These are phyloP conservation scores for Vitis riparia DNA, from an alignment of 164 flowering plant genomes.

Conservation along the genomic window DNA sequence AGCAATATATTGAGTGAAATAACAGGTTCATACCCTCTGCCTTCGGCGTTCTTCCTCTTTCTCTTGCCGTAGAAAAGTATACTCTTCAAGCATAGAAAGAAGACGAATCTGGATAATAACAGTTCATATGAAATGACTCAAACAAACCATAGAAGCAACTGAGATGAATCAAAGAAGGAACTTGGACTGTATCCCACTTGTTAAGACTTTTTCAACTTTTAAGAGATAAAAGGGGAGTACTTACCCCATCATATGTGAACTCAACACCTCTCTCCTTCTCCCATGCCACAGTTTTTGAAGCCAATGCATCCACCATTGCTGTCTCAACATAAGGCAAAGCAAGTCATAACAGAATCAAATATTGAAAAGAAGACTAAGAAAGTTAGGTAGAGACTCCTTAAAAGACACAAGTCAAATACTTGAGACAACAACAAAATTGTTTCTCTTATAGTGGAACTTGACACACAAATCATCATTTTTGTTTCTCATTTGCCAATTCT, in stretches of 20 bases:
- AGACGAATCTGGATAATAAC: conserved; percentile 53
- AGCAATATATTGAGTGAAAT: too few relatives aligned
- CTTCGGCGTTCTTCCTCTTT: conserved; percentile 82
- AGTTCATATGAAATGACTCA: neutral
- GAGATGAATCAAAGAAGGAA: neutral
- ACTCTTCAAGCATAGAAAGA: conserved; percentile 86
- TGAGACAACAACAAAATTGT: too few relatives aligned
- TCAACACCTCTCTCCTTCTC: conserved; percentile 51
- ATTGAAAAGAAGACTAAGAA: neutral
- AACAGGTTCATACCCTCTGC: conserved; percentile 54
- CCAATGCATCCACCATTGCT: conserved; percentile 62
- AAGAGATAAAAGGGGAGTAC: conserved; percentile 9
- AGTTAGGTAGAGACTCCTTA: neutral
- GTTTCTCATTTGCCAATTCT: too few relatives aligned
- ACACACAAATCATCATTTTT: too few relatives aligned
- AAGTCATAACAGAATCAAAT: neutral
- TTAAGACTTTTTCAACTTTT: neutral
- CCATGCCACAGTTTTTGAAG: conserved; percentile 52
- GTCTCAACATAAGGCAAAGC: conserved; percentile 8
- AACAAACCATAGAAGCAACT: neutral
- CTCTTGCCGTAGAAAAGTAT: conserved; percentile 64
- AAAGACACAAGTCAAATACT: too few relatives aligned
- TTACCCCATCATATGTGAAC: conserved; percentile 62
- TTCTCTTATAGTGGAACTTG: too few relatives aligned
- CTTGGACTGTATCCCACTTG: neutral